phyloP scores from a whole-genome alignment of 352 stramenopile genomes.

The Globisporangium yorkense region DNA sequence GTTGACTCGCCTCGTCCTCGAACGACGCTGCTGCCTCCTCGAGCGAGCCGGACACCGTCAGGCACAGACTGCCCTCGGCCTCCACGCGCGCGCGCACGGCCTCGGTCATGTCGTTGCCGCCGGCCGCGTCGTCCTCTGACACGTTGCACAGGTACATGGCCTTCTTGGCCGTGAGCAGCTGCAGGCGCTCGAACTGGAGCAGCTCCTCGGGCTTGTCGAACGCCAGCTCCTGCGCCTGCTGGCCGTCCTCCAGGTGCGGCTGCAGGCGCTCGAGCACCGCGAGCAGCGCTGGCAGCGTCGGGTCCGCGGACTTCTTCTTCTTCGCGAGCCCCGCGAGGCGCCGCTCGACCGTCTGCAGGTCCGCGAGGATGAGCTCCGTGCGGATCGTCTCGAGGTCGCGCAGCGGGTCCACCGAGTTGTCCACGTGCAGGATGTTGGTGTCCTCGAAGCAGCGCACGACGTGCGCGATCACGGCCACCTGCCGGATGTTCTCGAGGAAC shows the following conservation, averaged over 20 bases:
- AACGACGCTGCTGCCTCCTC: constrained; percentile 79
- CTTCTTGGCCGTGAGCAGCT: constrained; percentile 89
- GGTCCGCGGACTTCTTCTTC: constrained; percentile 75
- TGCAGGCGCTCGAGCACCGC: constrained; percentile 56
- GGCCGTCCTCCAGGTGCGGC: constrained; percentile 80
- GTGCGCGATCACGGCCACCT: constrained; percentile 78
- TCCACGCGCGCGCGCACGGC: constrained; percentile 61
- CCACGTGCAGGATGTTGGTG: constrained; percentile 97
- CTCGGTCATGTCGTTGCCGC: constrained; percentile 92
- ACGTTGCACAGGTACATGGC: constrained; percentile 98
- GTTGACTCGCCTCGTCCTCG: constrained; percentile 86
- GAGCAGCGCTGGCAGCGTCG: constrained; percentile 41
- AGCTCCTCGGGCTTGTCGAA: constrained; percentile 86
- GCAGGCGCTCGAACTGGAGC: constrained; percentile 71
- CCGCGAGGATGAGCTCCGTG: constrained; percentile 93
- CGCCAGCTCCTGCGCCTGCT: constrained; percentile 41
- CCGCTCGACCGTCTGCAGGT: constrained; percentile 77
- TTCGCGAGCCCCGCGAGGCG: constrained; percentile 55
- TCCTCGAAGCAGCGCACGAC: constrained; percentile 98
- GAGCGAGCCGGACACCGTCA: constrained; percentile 69
- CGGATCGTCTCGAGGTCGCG: constrained; percentile 98
- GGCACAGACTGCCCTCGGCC: constrained; percentile 57
- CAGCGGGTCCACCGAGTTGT: constrained; percentile 93
- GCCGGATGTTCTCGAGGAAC: constrained; percentile 84
- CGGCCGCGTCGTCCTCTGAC: constrained; percentile 91